Evolutionary conservation across 2,329 filamentous ascomycete species (phyloP), one percentile per base, ranked within the genome.

Genomic region (Penicillium sp.): DNA sequence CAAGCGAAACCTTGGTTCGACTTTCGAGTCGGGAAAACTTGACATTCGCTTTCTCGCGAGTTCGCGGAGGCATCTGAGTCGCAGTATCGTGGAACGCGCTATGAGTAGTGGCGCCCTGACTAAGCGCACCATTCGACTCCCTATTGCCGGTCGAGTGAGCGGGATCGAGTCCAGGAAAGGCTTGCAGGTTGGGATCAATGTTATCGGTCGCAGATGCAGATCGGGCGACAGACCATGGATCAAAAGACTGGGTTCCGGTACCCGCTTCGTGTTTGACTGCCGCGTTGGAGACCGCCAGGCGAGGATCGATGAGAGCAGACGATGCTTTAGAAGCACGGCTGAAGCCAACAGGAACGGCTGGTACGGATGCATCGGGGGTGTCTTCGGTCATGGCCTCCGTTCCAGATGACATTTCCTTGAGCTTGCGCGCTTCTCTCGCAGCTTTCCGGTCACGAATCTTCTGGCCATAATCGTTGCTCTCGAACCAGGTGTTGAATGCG

Each of bases 401-500:
- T 12, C 55, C 63, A 20, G 67, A 68, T 10, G 64, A 59, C 60
- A 68, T 75, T 55, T 79, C 75, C 67, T 86, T 86, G 56, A 79
- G 75, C 67, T 84, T 86, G 73, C 88, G 92, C 70, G 84, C 82
- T 69, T 92, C 88, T 74, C 95, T 96, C 59, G 88, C 83, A 52
- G 83, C 85, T 82, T 96, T 87, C 25, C 94, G 85, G 61, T 94
- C 89, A 4, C 90, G 87, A 67, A 97, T 86, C 58, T 96, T 79
- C 51, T 82, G 81, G 62, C 90, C 87, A 57, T 97, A 86, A 35
- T 85, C 84, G 76, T 92, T 85, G 31, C 83, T 79, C 15, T 83
- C 81, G 71, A 93, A 96, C 94, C 94, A 97, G 38, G 80, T 78
- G 57, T 96, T 87, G 71, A 92, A 97, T 47, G 83, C 78, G 38